Evolutionary conservation across 176 grass and related monocot species (phyloP).

Genomic region (Aechmea fasciata): DNA sequence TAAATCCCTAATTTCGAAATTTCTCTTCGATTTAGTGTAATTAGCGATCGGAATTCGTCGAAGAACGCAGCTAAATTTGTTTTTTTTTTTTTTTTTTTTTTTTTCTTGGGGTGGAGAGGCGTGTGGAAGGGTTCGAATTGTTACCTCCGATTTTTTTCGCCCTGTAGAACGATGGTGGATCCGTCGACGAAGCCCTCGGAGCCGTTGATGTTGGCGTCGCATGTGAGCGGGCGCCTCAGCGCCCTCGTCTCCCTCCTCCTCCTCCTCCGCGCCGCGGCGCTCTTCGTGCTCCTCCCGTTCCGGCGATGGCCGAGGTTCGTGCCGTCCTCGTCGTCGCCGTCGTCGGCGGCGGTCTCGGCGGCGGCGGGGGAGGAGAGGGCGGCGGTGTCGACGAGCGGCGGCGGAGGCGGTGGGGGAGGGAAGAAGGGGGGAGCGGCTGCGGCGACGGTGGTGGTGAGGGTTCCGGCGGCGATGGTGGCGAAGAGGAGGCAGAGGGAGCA

Average conservation of each 20-base stretch:
- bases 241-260: slow-evolving; percentile 15
- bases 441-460: slow-evolving; percentile 39
- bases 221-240: slow-evolving; percentile 15
- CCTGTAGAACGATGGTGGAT: neutral
- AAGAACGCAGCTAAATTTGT: neutral
- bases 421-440: slow-evolving; percentile 28
- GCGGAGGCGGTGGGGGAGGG: neutral
- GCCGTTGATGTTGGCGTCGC: slow-evolving; percentile 12
- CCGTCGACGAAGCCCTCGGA: neutral
- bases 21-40: too few species aligned
- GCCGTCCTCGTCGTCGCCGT: too few species aligned
- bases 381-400: neutral
- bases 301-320: neutral
- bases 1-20: too few species aligned
- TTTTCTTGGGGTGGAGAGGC: neutral
- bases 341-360: slow-evolving; percentile 21
- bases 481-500: slow-evolving; percentile 3
- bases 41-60: too few species aligned
- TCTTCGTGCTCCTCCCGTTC: slow-evolving; percentile 9
- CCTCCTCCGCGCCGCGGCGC: slow-evolving; percentile 1
- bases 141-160: neutral
- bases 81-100: neutral
- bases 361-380: slow-evolving; percentile 39
- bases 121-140: neutral
- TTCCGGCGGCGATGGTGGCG: slow-evolving; percentile 14